These are phyloP conservation scores for Penicillium sp. DNA, from an alignment of 2,329 filamentous ascomycete genomes.

Conservation along the genomic window DNA sequence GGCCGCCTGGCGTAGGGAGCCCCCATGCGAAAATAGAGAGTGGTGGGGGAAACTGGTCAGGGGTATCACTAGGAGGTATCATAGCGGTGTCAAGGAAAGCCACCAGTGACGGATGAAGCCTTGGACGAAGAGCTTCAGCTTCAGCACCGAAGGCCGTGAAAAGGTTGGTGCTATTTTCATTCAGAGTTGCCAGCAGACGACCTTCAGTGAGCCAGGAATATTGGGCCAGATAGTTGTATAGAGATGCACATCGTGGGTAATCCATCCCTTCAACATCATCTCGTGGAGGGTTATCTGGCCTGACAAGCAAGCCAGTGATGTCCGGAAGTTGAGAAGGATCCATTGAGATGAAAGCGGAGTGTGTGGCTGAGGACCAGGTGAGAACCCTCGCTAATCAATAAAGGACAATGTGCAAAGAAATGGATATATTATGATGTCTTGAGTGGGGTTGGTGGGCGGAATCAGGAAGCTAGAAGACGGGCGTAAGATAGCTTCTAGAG, in stretches of 20 bases:
- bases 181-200: constrained; percentile 15
- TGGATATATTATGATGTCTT: no score
- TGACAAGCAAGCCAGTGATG: constrained; percentile 25
- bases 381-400: no score
- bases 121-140: constrained; percentile 23
- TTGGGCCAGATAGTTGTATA: constrained; percentile 34
- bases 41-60: not conserved
- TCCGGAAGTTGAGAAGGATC: constrained; percentile 18
- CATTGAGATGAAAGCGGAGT: constrained; percentile 11
- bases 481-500: no score
- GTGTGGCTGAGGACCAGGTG: not conserved
- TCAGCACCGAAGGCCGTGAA: constrained; percentile 20
- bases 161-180: constrained; percentile 17
- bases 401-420: no score
- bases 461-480: no score
- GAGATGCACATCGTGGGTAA: constrained; percentile 29
- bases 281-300: constrained; percentile 26
- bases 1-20: no score
- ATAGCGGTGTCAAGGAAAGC: constrained; percentile 25
- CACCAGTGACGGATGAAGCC: constrained; percentile 26
- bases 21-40: constrained; percentile 11
- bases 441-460: no score
- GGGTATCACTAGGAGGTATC: not conserved
- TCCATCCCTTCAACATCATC: constrained; percentile 26
- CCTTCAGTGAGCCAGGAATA: constrained; percentile 28